Percentiles rank a stretch among this genome's conserved stretches.
Conservation (phyloP, 495 filamentous ascomycete genomes). For the Massariosphaeria phaeospora region DNA sequence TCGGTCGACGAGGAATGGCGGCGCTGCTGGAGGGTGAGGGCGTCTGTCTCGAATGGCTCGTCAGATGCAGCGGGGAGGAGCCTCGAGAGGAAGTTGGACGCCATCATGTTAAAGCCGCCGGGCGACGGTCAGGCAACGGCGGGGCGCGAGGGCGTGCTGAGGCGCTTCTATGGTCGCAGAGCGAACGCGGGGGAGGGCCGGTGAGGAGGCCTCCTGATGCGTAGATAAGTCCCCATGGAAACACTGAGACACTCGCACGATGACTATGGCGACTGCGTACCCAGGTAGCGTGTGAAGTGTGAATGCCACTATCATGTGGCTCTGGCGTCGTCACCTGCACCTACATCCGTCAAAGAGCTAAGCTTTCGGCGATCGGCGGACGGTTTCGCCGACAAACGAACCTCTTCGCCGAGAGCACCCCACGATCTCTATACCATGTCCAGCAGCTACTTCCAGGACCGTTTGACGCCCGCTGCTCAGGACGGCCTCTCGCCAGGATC, state of each 20-base stretch:
- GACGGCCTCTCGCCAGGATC: constrained; percentile 26
- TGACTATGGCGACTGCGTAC: constrained; percentile 25
- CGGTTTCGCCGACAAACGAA: constrained; percentile 2
- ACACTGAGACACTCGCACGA: constrained; percentile 13
- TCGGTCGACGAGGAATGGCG: constrained; percentile 61
- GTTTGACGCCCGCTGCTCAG: constrained; percentile 23
- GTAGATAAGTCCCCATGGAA: constrained; percentile 15
- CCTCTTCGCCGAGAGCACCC: background rate
- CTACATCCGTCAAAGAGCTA: background rate
- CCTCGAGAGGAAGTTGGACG: constrained; percentile 71
- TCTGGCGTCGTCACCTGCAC: constrained; percentile 2
- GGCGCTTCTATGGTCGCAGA: background rate
- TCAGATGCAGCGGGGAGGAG: constrained; percentile 52
- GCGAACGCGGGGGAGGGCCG: constrained; percentile 3
- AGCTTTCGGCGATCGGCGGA: constrained; percentile 2
- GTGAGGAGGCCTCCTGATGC: constrained; percentile 9
- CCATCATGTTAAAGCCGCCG: constrained; percentile 51
- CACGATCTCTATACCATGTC: constrained; percentile 7
- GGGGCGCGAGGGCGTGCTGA: constrained; percentile 4
- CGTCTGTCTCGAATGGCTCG: constrained; percentile 64
- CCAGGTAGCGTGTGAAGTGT: constrained; percentile 14
- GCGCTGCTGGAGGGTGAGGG: constrained; percentile 59
- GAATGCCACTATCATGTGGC: constrained; percentile 16
- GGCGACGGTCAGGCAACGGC: constrained; percentile 18
- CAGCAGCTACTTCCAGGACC: constrained; percentile 31